A percentile compares a stretch with the other conserved stretches of the same genome.
Conservation (phyloP, 2,329 filamentous ascomycete species). For the Spiromastix sp. region DNA sequence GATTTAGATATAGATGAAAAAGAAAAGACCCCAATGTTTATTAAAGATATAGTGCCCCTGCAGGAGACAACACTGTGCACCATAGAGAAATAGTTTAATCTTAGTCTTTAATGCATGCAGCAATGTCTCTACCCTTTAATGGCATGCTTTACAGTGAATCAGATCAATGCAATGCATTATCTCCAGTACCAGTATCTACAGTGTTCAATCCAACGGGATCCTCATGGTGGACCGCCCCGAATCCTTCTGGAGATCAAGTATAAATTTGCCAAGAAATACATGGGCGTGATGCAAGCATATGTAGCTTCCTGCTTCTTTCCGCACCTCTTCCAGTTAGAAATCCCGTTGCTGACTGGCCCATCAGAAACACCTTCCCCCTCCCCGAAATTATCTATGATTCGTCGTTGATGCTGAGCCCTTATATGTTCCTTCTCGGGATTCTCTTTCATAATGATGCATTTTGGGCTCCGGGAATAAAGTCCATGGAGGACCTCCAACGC, state of each 20-base stretch:
- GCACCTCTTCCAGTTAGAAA: no score
- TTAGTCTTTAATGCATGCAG: conserved; percentile 14
- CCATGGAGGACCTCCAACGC: conserved; percentile 14
- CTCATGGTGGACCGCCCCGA: conserved; percentile 9
- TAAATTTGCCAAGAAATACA: background rate
- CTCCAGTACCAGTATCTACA: conserved; percentile 16
- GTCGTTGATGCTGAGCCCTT: conserved; percentile 25
- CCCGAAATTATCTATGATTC: conserved; percentile 27
- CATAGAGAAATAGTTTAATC: conserved; percentile 13
- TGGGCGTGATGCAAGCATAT: conserved; percentile 1
- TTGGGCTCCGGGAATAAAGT: conserved; percentile 13
- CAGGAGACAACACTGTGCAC: conserved; percentile 15
- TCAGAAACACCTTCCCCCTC: conserved; percentile 24
- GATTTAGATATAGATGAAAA: no score
- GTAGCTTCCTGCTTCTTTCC: background rate
- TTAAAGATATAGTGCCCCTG: conserved; percentile 15
- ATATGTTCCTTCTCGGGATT: conserved; percentile 24
- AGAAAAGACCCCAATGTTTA: conserved; percentile 14
- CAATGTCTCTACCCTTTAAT: conserved; percentile 16
- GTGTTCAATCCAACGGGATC: conserved; percentile 14
- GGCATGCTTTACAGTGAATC: conserved; percentile 14
- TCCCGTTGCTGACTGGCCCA: background rate
- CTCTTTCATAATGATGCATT: conserved; percentile 17
- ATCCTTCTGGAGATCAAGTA: background rate
- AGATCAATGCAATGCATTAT: conserved; percentile 12